Evolutionary conservation across 2,329 filamentous ascomycete genomes (phyloP).

Genomic region (Graphiopsis chlorocephala): DNA sequence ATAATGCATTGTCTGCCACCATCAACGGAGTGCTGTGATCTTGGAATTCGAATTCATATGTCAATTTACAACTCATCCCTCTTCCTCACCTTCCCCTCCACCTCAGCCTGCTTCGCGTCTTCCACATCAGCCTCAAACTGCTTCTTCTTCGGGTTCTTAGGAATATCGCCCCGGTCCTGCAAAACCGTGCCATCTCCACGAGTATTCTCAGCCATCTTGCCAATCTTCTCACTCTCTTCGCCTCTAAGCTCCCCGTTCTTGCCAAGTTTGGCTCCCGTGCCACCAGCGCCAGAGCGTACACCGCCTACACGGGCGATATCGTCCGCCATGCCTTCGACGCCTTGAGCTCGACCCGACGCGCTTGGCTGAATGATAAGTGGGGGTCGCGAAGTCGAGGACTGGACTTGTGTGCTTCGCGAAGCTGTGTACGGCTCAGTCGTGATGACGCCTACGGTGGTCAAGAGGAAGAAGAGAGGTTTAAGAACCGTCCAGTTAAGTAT

Average conservation of each 20-base stretch:
- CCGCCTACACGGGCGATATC: conserved; percentile 26
- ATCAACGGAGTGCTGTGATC: too few species aligned
- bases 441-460: conserved; percentile 52
- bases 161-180: conserved; percentile 36
- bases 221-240: conserved; percentile 40
- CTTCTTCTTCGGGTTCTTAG: conserved; percentile 59
- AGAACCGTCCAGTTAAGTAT: conserved; percentile 29
- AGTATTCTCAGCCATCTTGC: conserved; percentile 42
- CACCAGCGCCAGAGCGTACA: conserved; percentile 50
- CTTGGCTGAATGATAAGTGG: conserved; percentile 46
- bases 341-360: conserved; percentile 37
- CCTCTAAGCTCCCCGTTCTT: conserved; percentile 30
- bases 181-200: conserved; percentile 47
- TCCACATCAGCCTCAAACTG: conserved; percentile 54
- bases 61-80: conserved; percentile 33
- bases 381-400: conserved; percentile 31
- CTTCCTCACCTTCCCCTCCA: conserved; percentile 22
- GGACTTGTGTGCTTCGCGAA: not conserved
- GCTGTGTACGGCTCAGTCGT: conserved; percentile 20
- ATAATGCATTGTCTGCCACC: not conserved
- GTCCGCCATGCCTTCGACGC: conserved; percentile 29
- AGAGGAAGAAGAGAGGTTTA: conserved; percentile 46
- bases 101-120: conserved; percentile 28
- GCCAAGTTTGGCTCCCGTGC: conserved; percentile 44
- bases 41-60: not conserved